phyloP scores from a whole-genome alignment of 2,329 filamentous ascomycete species.

The Penicillium freii region DNA sequence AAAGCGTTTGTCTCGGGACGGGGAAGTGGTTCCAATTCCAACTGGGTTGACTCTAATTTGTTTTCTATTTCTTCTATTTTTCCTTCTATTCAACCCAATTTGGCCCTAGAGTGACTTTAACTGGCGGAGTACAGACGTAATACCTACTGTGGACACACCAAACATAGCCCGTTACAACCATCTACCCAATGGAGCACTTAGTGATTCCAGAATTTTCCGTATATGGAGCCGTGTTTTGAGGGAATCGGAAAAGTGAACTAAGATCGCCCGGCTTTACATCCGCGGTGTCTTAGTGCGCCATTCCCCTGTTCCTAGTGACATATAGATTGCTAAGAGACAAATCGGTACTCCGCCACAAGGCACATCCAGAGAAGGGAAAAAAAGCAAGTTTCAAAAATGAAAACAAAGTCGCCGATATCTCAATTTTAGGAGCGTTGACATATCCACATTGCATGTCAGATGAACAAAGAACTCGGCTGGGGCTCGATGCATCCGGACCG shows the following conservation, averaged over 20 bases:
- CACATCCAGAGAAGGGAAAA: conserved; percentile 6
- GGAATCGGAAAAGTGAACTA: conserved; percentile 9
- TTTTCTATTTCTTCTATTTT: not conserved
- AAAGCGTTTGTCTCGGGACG: conserved; percentile 10
- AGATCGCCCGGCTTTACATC: conserved; percentile 26
- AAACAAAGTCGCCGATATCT: not conserved
- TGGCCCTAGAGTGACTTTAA: not conserved
- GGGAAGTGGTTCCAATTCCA: conserved; percentile 6
- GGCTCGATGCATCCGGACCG: not conserved
- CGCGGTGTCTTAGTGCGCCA: conserved; percentile 20
- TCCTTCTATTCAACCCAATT: not conserved
- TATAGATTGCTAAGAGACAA: not conserved
- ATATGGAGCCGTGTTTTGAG: not conserved
- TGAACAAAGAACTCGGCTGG: conserved; percentile 6
- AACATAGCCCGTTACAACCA: not conserved
- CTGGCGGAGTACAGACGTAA: conserved; percentile 5
- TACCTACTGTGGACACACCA: conserved; percentile 7
- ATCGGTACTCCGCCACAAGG: not conserved
- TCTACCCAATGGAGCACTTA: not conserved
- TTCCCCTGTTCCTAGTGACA: conserved; percentile 2
- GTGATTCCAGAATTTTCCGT: conserved; percentile 25
- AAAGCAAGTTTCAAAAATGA: not conserved
- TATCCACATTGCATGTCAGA: conserved; percentile 4
- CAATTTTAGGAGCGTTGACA: conserved; percentile 7
- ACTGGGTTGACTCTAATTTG: not conserved